phyloP scores from a whole-genome alignment of 257 asterid genomes.

The Solanum gracilifrons region DNA sequence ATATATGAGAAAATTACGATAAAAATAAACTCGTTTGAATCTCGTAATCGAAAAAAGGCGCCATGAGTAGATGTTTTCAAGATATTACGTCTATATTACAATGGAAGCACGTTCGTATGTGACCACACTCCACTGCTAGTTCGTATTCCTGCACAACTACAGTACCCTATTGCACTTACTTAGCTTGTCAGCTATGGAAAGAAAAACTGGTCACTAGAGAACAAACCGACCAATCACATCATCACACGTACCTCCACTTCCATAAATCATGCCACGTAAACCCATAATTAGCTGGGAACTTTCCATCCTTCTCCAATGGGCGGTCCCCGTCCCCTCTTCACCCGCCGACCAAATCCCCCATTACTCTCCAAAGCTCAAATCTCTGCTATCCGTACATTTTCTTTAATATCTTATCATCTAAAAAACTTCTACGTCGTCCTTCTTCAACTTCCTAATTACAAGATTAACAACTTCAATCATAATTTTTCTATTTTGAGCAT shows the following conservation, averaged over 20 bases:
- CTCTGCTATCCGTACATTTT: neutral
- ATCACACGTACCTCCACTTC: neutral
- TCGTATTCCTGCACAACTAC: neutral
- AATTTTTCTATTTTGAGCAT: neutral
- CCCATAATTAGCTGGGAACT: conserved; percentile 2
- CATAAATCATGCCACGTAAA: conserved; percentile 13
- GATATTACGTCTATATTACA: neutral
- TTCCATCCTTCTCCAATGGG: conserved; percentile 7
- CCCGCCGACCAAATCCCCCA: conserved; percentile 20
- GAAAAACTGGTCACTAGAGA: neutral
- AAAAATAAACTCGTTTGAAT: too few species aligned
- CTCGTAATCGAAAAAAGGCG: too few species aligned
- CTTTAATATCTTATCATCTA: neutral
- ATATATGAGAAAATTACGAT: accelerated
- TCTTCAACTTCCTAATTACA: neutral
- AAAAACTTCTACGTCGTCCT: too few species aligned
- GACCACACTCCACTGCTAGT: neutral
- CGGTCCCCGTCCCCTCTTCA: conserved; percentile 1
- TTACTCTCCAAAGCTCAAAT: neutral
- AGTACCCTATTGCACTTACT: neutral
- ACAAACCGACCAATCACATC: conserved; percentile 16
- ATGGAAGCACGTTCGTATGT: neutral
- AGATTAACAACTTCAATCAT: too few species aligned
- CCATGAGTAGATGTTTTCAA: neutral
- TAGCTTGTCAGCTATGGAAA: neutral